Conservation (phyloP, 306 rosid genomes). For the Morella rubra region DNA sequence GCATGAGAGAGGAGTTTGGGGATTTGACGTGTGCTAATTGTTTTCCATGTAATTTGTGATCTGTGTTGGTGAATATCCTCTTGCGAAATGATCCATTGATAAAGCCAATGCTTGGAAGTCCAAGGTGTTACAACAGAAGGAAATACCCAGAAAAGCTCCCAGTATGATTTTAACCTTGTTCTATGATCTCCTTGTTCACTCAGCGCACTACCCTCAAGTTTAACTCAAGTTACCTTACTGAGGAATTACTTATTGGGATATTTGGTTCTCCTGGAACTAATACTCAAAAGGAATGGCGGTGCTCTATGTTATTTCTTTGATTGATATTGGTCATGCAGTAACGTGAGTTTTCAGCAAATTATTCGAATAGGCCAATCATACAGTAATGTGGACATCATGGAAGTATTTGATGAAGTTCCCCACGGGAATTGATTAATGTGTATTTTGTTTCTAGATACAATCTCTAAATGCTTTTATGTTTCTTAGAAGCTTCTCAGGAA, state of each 20-base stretch:
- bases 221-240: background rate
- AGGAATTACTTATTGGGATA: background rate
- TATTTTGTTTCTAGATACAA: background rate
- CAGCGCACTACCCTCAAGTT: background rate
- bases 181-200: conserved; percentile 3
- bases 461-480: background rate
- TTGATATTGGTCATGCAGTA: background rate
- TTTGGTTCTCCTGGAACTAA: background rate
- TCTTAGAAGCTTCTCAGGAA: background rate
- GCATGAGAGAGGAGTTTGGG: background rate
- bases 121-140: background rate
- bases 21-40: background rate
- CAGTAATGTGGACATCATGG: background rate
- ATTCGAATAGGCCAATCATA: background rate
- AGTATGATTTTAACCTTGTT: no score
- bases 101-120: background rate
- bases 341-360: background rate
- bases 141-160: no score
- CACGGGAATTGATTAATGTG: background rate
- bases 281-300: background rate
- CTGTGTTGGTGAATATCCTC: background rate
- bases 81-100: background rate
- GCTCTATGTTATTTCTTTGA: background rate
- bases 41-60: background rate
- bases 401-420: background rate